Evolutionary conservation across 2,329 filamentous ascomycete species (phyloP).

Genomic region (Fusarium solani-melongenae): DNA sequence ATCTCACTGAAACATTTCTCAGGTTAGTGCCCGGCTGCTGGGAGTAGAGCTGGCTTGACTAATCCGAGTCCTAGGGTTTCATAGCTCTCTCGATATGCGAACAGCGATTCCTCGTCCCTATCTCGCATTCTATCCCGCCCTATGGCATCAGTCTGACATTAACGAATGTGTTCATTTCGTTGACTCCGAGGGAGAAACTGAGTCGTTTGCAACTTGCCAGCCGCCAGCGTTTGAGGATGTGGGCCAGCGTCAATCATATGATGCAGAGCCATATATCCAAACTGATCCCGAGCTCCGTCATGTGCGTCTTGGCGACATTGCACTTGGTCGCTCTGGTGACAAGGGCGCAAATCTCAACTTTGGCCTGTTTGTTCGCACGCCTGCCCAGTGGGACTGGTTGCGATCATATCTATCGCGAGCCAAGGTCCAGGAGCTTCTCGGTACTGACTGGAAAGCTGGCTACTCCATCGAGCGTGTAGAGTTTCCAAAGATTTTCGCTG

Average conservation of each 20-base stretch:
- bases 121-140: not conserved
- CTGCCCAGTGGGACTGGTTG: not conserved
- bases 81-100: not conserved
- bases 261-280: not conserved
- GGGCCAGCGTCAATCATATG: not conserved
- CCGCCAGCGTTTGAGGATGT: not conserved
- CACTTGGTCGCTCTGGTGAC: not conserved
- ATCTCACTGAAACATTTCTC: not conserved
- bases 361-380: not conserved
- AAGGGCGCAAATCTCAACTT: not conserved
- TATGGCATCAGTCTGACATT: not conserved
- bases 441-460: not conserved
- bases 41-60: not conserved
- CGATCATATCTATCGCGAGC: not conserved
- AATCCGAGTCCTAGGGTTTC: not conserved
- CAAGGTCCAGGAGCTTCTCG: not conserved
- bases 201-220: not conserved
- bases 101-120: not conserved
- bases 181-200: not conserved
- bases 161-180: not conserved
- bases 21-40: not conserved
- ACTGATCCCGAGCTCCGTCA: not conserved
- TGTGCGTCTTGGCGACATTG: not conserved
- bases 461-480: not conserved
- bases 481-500: not conserved